A percentile compares a stretch with the other conserved stretches of the same genome.
These are phyloP conservation scores for Podosphaera xanthii DNA, from an alignment of 2,329 filamentous ascomycete species.

Conservation along the genomic window DNA sequence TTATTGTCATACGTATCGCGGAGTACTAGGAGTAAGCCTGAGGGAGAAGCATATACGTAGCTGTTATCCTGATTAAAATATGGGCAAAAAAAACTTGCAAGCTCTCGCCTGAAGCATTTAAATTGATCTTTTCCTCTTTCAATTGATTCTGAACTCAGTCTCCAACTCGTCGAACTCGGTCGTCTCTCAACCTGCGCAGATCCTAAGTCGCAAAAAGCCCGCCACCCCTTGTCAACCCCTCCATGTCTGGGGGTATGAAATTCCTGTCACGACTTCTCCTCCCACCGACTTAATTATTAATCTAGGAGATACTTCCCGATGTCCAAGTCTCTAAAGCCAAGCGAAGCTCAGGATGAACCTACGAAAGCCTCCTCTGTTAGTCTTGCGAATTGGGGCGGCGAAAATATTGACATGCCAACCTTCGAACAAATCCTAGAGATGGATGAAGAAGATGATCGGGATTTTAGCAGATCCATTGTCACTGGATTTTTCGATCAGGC, in stretches of 20 bases:
- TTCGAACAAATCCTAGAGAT: conserved; percentile 96
- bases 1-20: neutral
- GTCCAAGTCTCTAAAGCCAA: neutral
- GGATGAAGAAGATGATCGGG: conserved; percentile 66
- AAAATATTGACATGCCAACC: conserved; percentile 54
- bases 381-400: conserved; percentile 20
- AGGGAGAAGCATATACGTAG: neutral
- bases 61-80: neutral
- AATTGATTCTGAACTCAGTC: no score
- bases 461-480: conserved; percentile 78
- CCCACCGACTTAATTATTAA: neutral
- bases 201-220: neutral
- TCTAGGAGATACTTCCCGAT: neutral
- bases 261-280: no score
- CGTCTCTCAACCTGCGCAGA: neutral
- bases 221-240: neutral
- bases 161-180: neutral
- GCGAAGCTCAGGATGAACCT: neutral
- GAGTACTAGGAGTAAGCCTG: neutral
- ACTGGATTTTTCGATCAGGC: conserved; percentile 87
- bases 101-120: neutral
- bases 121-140: neutral
- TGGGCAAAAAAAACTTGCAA: neutral
- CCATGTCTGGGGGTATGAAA: neutral
- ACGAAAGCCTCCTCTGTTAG: neutral